Base-by-base conservation (phyloP, 768 basidiomycete genomes). In the Xerocomellus chrysenteron region DNA sequence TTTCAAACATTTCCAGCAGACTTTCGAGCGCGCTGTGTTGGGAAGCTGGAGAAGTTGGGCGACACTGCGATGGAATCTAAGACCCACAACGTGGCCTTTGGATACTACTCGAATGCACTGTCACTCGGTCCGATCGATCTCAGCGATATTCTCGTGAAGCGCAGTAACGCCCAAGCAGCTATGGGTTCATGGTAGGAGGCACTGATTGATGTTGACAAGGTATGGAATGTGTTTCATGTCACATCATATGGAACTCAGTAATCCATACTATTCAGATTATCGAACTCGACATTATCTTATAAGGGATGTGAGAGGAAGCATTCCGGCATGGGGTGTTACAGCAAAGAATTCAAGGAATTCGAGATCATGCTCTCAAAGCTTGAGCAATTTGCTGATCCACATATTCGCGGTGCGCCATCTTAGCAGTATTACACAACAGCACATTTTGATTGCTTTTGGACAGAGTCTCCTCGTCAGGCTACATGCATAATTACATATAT, bases 131-230 rank as follows among this genome's bases (percentile, higher is more conserved):
- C 53, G 1, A 5, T 1, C 2, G 6, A 44, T 2, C 32, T 0
- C 2, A 2, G 0, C 2, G 17, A 19, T 1, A 40, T 62, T 10
- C 40, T 62, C 4, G 5, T 55, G 4, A 58, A 58, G 44, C 54
- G 62, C 0, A 55, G 62, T 32, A 46, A 50, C 16, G 60, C 19
- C 0, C 37, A 19, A 14, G 35, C 35, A 5, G 2, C 6, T 0
- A 32, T 28, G 30, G 2, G 19, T 1, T 36, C 21, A 0, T 62
- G 55, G 61, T 30, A 51, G 5, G 52, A 52, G 0, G 52, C 53
- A 0, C 11, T 62, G 8, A 24, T 0, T 3, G 60, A 62, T 36
- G 56, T 53, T 1, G 40, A 58, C 19, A 21, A 58, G 50, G 61
- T 62, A 58, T 26, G 16, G 1, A 2, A 14, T 11, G 11, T 28